Evolutionary conservation across 768 basidiomycete species (phyloP), one percentile per base, ranked within the genome.

Genomic region (Porphyrellus cyaneotinctus): DNA sequence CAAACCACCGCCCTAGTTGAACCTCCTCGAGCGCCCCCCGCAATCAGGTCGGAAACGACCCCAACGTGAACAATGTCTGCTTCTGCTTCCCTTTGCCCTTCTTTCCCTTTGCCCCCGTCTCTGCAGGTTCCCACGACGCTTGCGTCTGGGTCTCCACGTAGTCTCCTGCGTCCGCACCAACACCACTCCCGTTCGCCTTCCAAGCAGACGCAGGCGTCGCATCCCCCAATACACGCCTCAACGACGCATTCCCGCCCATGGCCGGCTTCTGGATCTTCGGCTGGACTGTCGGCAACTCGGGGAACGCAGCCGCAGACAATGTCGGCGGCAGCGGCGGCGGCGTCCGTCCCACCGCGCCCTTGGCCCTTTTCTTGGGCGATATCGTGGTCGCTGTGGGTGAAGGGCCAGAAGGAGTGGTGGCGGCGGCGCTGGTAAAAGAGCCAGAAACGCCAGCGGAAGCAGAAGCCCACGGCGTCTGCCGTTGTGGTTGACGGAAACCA

Each of bases 71-170:
- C 58, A 94, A 68, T 10, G 83, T 91, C 75, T 92, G 88, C 71
- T 92, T 92, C 66, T 83, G 82, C 69, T 91, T 91, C 2, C 83
- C 83, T 64, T 91, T 93, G 0, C 81, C 79, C 69, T 89, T 91
- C 76, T 83, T 88, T 31, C 81, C 81, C 59, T 81, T 85, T 0
- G 57, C 64, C 58, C 61, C 58, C 13, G 32, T 32, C 51, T 49
- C 57, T 48, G 5, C 36, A n/a, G 23, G 51, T 12, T 47, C 58
- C 47, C 47, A 47, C 52, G 4, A 18, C 23, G 30, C 18, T 23
- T n/a, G 45, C 9, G 2, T 24, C 37, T 23, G 39, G 8, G 22
- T 20, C 50, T 36, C 13, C n/a, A 5, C 26, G 20, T 37, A 51
- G 17, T 23, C 36, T 13, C 20, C 42, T 31, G 18, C 43, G 6